Evolutionary conservation across 176 grass and related monocot species (phyloP).

Genomic region (Saccharum officinarum): DNA sequence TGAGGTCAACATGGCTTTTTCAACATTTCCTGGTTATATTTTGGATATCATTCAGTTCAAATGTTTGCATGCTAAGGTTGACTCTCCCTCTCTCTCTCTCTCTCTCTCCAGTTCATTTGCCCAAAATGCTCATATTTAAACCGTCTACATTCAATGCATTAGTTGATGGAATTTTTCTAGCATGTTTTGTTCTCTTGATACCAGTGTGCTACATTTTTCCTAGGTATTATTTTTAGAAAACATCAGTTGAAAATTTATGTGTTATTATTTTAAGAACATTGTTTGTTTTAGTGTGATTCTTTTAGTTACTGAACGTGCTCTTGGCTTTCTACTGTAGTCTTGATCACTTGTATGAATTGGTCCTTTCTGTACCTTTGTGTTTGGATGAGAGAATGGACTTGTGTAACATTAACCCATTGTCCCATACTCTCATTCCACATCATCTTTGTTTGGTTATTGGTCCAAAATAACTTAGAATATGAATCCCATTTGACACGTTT

Average conservation of each 20-base stretch:
- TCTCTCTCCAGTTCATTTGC: neutral
- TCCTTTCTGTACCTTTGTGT: neutral
- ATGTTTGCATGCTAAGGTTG: neutral
- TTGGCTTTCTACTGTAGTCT: neutral
- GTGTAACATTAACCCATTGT: neutral
- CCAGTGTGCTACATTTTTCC: neutral
- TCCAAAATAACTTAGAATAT: neutral
- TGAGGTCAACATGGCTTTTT: neutral
- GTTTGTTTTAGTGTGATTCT: neutral
- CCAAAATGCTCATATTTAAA: constrained; percentile 6
- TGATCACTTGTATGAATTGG: neutral
- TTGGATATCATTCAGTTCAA: neutral
- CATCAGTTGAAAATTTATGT: neutral
- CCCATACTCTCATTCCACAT: neutral
- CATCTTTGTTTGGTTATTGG: neutral
- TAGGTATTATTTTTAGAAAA: neutral
- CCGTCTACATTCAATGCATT: neutral
- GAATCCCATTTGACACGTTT: neutral
- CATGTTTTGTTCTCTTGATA: constrained; percentile 6
- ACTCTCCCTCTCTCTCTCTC: neutral
- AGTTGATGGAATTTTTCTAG: neutral
- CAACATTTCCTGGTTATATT: constrained; percentile 5
- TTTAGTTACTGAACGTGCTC: neutral
- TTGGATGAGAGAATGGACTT: neutral
- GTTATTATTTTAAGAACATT: neutral